A percentile compares a stretch with the other conserved stretches of the same genome.
phyloP scores from a whole-genome alignment of 345 rosid species.

The Salix viminalis region DNA sequence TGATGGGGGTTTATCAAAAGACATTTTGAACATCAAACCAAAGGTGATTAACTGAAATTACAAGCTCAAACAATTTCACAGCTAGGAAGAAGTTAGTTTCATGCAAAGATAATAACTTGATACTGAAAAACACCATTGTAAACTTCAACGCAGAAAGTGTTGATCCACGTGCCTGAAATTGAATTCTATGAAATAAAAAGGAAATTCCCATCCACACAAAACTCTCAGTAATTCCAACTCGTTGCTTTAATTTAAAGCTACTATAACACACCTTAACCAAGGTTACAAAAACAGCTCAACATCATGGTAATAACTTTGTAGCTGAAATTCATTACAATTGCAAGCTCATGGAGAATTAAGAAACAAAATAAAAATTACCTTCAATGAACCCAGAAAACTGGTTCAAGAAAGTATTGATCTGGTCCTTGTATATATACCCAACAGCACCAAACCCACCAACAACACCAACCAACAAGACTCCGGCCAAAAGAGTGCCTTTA shows the following conservation, averaged over 20 bases:
- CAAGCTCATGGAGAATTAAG: not conserved
- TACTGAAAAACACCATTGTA: not conserved
- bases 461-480: conserved; percentile 69
- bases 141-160: not conserved
- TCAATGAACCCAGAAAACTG: conserved; percentile 82
- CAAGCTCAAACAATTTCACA: not conserved
- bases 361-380: conserved; percentile 37
- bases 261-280: not conserved
- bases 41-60: not conserved
- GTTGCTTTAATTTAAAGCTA: too few species aligned
- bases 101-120: not conserved
- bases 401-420: conserved; percentile 69
- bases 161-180: not conserved
- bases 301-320: not conserved
- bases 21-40: not conserved
- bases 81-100: not conserved
- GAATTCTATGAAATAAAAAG: not conserved
- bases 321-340: not conserved
- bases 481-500: conserved; percentile 80
- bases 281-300: not conserved
- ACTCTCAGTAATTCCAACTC: not conserved
- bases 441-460: conserved; percentile 77
- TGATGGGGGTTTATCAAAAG: not conserved
- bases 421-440: conserved; percentile 76
- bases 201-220: not conserved